A percentile compares a stretch with the other conserved stretches of the same genome.
phyloP scores from a whole-genome alignment of 2,329 filamentous ascomycete species.

The Nigrospora sphaerica region DNA sequence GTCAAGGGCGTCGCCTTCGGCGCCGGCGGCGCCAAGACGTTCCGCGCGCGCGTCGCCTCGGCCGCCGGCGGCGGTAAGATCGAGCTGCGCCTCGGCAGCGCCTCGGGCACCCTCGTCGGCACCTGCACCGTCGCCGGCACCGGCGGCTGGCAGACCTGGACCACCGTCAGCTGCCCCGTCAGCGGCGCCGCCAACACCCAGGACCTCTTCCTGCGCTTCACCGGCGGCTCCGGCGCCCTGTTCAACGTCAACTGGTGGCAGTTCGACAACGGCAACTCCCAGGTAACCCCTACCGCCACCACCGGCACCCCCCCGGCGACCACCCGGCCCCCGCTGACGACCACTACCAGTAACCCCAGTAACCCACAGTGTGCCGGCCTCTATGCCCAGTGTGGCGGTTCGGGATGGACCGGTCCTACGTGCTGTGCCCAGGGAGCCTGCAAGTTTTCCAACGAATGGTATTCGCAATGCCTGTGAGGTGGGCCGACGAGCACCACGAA shows the following conservation, averaged over 20 bases:
- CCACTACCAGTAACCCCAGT: neutral
- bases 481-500: too few relatives aligned
- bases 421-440: constrained; percentile 1
- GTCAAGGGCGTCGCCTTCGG: constrained; percentile 23
- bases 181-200: constrained; percentile 12
- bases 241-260: constrained; percentile 21
- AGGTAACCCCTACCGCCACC: neutral
- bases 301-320: neutral
- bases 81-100: constrained; percentile 18
- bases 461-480: neutral
- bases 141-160: constrained; percentile 17
- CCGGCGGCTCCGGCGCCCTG: constrained; percentile 10
- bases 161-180: constrained; percentile 12
- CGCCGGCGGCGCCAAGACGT: constrained; percentile 11
- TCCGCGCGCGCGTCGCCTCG: constrained; percentile 18
- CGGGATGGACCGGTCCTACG: neutral
- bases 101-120: constrained; percentile 15
- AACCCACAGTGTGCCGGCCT: neutral
- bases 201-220: constrained; percentile 14
- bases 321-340: neutral
- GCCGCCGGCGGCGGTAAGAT: constrained; percentile 15
- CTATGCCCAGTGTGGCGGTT: neutral
- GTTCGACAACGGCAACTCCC: constrained; percentile 5
- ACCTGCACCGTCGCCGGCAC: constrained; percentile 18
- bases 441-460: constrained; percentile 1